Percentiles rank a stretch among this genome's conserved stretches.
These are phyloP conservation scores for Malus hybrid DNA, from an alignment of 331 rosid genomes.

Conservation along the genomic window DNA sequence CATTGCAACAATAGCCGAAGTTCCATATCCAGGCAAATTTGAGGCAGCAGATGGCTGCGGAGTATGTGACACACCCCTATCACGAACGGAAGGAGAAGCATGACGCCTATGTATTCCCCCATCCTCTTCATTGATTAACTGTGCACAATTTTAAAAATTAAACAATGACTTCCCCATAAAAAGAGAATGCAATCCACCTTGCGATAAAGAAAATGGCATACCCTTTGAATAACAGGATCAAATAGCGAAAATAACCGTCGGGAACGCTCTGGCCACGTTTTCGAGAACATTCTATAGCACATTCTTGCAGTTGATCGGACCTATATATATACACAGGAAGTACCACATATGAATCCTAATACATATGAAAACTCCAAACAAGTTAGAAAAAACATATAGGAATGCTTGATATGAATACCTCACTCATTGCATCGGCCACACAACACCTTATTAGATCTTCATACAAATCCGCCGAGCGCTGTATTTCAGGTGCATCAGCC, in stretches of 20 bases:
- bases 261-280: constrained; percentile 99
- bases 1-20: constrained; percentile 99
- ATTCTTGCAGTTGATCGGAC: constrained; percentile 93
- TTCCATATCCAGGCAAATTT: constrained; percentile 91
- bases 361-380: not conserved
- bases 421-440: constrained; percentile 99
- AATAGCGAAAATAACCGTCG: constrained; percentile 76
- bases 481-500: constrained; percentile 99
- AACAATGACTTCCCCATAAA: not conserved
- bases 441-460: constrained; percentile 92
- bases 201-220: constrained; percentile 18
- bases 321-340: constrained; percentile 39
- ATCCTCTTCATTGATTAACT: constrained; percentile 99
- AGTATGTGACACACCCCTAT: constrained; percentile 64
- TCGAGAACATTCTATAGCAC: constrained; percentile 95
- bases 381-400: not conserved
- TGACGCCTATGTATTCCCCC: constrained; percentile 94
- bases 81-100: constrained; percentile 95
- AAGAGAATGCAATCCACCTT: constrained; percentile 6
- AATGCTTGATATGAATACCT: constrained; percentile 44
- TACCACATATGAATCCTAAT: not conserved
- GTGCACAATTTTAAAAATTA: constrained; percentile 18
- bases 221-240: constrained; percentile 98
- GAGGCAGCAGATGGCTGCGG: constrained; percentile 69
- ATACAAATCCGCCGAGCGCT: constrained; percentile 78